A percentile compares a stretch with the other conserved stretches of the same genome.
These are phyloP conservation scores for Bipolaris victoriae DNA, from an alignment of 2,329 filamentous ascomycete genomes.

Conservation along the genomic window DNA sequence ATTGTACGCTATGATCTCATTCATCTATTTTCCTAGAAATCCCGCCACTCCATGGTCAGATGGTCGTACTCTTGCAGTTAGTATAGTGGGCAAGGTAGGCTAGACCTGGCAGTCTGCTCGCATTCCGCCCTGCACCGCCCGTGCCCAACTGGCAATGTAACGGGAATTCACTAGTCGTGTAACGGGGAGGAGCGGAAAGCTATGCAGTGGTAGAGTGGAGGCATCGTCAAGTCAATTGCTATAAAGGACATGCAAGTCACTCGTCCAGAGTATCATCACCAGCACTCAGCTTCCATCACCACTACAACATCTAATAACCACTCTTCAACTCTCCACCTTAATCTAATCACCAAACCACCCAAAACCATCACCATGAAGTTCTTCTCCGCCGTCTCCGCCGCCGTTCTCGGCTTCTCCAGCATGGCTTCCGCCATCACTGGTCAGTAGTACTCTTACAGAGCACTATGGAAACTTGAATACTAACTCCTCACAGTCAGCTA, in stretches of 20 bases:
- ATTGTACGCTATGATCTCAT: conserved; percentile 42
- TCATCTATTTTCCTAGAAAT: conserved; percentile 24
- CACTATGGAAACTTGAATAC: background rate
- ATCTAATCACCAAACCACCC: background rate
- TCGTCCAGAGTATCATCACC: conserved; percentile 21
- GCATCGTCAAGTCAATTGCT: conserved; percentile 18
- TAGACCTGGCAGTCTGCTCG: conserved; percentile 31
- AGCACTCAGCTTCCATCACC: conserved; percentile 11
- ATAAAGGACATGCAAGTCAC: conserved; percentile 35
- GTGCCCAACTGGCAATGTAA: conserved; percentile 24
- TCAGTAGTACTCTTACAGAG: background rate
- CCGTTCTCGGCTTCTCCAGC: conserved; percentile 37
- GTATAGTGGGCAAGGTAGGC: conserved; percentile 25
- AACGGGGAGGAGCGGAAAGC: conserved; percentile 16
- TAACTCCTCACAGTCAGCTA: conserved; percentile 63
- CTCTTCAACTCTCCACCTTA: conserved; percentile 3
- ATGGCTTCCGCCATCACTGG: conserved; percentile 42
- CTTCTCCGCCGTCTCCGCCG: conserved; percentile 31
- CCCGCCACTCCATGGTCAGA: conserved; percentile 35
- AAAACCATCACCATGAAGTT: conserved; percentile 42
- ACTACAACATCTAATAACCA: conserved; percentile 6
- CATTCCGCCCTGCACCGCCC: conserved; percentile 28
- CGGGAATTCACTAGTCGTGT: conserved; percentile 16
- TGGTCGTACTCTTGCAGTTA: conserved; percentile 31
- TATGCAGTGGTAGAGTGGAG: conserved; percentile 20